phyloP scores from a whole-genome alignment of 768 basidiomycete genomes.

The Royoungia palumana region DNA sequence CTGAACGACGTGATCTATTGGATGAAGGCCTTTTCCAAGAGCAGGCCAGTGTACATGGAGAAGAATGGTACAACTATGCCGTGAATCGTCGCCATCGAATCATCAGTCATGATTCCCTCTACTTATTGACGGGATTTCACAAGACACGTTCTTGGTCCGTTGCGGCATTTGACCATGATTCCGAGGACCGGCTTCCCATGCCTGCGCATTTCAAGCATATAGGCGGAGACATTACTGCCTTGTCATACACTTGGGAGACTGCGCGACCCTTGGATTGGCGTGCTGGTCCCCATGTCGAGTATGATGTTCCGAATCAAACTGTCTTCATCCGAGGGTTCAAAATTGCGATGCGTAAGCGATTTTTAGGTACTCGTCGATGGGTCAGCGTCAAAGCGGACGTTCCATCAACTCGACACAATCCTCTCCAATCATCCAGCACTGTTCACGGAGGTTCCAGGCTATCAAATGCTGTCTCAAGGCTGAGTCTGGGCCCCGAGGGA shows the following conservation, averaged over 20 bases:
- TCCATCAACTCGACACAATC: neutral
- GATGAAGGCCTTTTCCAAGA: conserved; percentile 18
- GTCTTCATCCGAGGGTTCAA: conserved; percentile 25
- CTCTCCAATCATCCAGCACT: neutral
- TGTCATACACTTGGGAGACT: conserved; percentile 9
- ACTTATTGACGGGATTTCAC: conserved; percentile 18
- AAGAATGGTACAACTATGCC: conserved; percentile 27
- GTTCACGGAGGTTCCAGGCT: neutral
- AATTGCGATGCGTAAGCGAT: neutral
- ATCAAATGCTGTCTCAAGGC: neutral
- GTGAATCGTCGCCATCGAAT: conserved; percentile 8
- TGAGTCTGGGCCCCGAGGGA: neutral
- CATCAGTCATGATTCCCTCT: conserved; percentile 24
- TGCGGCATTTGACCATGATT: conserved; percentile 14
- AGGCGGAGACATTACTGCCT: neutral
- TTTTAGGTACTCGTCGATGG: conserved; percentile 1
- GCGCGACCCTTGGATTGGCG: conserved; percentile 5
- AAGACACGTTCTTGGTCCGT: conserved; percentile 25
- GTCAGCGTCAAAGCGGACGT: neutral
- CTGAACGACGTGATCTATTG: conserved; percentile 20
- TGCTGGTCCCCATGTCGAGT: neutral
- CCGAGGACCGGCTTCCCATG: neutral
- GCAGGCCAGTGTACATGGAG: conserved; percentile 21
- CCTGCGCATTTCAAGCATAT: conserved; percentile 10
- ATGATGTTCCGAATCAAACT: conserved; percentile 12